phyloP scores from a whole-genome alignment of 805 yeast species.

The Teunomyces gatunensis region DNA sequence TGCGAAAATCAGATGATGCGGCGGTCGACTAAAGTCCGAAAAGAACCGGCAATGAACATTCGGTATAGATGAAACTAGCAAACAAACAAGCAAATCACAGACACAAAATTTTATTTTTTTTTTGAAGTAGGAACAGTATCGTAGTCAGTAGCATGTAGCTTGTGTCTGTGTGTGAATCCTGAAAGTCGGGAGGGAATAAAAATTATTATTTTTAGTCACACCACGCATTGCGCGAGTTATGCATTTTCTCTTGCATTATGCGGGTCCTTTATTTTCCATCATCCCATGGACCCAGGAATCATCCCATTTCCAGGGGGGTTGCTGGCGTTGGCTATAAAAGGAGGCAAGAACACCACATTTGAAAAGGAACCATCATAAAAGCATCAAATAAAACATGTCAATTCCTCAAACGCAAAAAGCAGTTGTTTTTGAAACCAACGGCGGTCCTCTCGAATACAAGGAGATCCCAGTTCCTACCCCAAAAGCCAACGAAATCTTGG shows the following conservation, averaged over 20 bases:
- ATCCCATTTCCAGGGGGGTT: slow-evolving; percentile 1
- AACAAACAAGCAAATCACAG: neutral
- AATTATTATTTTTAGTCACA: neutral
- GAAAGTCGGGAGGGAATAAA: neutral
- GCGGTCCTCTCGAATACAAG: slow-evolving; percentile 41
- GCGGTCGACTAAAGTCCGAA: neutral
- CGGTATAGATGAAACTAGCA: neutral
- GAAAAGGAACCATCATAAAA: neutral
- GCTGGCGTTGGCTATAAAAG: neutral
- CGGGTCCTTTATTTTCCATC: neutral
- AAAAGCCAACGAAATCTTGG: slow-evolving; percentile 39
- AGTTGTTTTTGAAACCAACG: slow-evolving; percentile 40
- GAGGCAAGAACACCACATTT: neutral
- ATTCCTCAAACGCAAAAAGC: slow-evolving; percentile 45
- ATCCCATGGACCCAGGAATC: slow-evolving; percentile 1
- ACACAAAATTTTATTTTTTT: neutral
- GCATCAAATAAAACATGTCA: neutral
- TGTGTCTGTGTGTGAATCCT: no score
- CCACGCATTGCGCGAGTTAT: neutral
- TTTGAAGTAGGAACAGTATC: neutral
- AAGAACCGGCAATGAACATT: neutral
- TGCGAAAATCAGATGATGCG: slow-evolving; percentile 2
- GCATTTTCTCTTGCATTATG: neutral
- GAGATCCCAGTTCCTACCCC: slow-evolving; percentile 32
- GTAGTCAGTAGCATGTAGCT: no score